These are phyloP conservation scores for Fusarium luffae DNA, from an alignment of 2,329 filamentous ascomycete genomes.

Conservation along the genomic window DNA sequence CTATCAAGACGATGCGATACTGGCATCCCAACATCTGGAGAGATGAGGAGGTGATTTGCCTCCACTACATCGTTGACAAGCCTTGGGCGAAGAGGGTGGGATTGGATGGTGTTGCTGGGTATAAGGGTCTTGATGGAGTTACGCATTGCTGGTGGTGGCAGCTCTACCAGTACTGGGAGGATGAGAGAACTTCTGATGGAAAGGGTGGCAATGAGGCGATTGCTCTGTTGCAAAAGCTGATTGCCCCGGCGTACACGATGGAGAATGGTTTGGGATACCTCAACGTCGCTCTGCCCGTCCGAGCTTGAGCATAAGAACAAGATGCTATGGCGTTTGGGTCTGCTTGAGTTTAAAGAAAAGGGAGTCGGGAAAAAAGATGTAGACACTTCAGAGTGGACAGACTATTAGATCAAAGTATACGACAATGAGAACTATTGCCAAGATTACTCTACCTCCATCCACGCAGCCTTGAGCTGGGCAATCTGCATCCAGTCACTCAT, in stretches of 20 bases:
- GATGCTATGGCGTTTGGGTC: too few relatives aligned
- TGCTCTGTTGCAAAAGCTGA: neutral
- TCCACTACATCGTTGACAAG: slow-evolving; percentile 42
- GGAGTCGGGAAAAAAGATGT: neutral
- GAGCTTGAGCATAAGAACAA: too few relatives aligned
- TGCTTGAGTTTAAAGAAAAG: too few relatives aligned
- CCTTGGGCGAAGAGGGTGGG: slow-evolving; percentile 34
- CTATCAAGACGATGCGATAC: slow-evolving; percentile 41
- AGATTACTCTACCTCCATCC: slow-evolving; percentile 49
- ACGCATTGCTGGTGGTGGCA: slow-evolving; percentile 42
- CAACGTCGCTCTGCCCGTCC: slow-evolving; percentile 6
- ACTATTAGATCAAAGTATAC: neutral
- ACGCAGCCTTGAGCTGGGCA: slow-evolving; percentile 41
- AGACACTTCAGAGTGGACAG: neutral
- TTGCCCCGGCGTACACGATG: slow-evolving; percentile 7
- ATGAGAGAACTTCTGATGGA: slow-evolving; percentile 8
- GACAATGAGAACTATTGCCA: neutral
- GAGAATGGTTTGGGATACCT: neutral
- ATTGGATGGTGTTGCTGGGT: slow-evolving; percentile 27
- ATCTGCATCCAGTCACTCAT: slow-evolving; percentile 45
- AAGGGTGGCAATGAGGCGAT: slow-evolving; percentile 22
- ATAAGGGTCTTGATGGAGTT: slow-evolving; percentile 27
- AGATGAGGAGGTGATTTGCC: slow-evolving; percentile 36
- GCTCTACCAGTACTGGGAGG: slow-evolving; percentile 33
- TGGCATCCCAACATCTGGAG: slow-evolving; percentile 40